Evolutionary conservation across 495 filamentous ascomycete genomes (phyloP), one percentile per base, ranked within the genome.

Genomic region (Aspergillus cristatus): DNA sequence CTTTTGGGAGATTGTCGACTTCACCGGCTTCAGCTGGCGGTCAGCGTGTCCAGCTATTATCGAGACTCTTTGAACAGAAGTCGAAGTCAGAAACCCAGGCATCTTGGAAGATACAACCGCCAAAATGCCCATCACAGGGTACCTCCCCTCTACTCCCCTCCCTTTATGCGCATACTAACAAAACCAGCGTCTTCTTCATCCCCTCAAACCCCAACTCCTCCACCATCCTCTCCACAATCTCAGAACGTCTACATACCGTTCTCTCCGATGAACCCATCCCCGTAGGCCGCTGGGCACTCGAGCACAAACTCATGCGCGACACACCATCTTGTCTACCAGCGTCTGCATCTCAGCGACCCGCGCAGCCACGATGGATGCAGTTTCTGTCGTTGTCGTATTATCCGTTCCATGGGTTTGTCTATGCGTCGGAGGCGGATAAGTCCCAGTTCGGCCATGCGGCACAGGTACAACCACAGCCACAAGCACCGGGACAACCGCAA

Each of bases 301-400:
- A 67, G 18, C 65, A 71, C 42, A 67, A 65, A 38, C 51, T 71
- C 3, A 60, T 71, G 55, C 57, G 60, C 22, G 67, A 71, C 34
- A 71, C 67, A 3, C 65, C 60, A 6, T 65, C 65, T 8, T 61
- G 64, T 14, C 48, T 71, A 3, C 57, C 67, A 0, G 39, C 50
- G 6, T 52, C 57, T 7, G 36, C 53, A n/a, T 53, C 50, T 18
- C 55, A 60, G 28, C 45, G 45, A 15, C 44, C 57, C 24, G 18
- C 42, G 12, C 52, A 47, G 12, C 54, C 63, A 3, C 54, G 62
- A 14, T 71, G 63, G 37, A 58, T 69, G 56, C 67, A 71, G 41
- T 65, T 71, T 34, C 60, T 71, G 28, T 63, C 57, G 6, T 44
- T 68, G 28, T 53, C 50, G 14, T 55, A 67, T 38, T 58, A 64